A percentile compares a stretch with the other conserved stretches of the same genome.
phyloP scores from a whole-genome alignment of 768 basidiomycete species.

The Clathrus columnatus region DNA sequence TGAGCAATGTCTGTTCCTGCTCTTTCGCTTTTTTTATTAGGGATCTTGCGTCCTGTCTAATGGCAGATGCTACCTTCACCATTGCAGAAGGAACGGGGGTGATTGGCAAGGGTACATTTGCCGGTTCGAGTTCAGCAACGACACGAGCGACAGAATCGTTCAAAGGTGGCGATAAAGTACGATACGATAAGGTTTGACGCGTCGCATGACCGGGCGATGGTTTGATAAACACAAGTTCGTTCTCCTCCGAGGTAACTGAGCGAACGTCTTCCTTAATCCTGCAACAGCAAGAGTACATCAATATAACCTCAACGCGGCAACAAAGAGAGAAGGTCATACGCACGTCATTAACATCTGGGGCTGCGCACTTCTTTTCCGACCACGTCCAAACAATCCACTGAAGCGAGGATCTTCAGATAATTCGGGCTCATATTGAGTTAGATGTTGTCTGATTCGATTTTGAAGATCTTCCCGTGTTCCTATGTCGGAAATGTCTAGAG shows the following conservation, averaged over 20 bases:
- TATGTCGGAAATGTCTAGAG: constrained; percentile 40
- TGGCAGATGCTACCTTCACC: constrained; percentile 17
- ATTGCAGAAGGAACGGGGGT: constrained; percentile 23
- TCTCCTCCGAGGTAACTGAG: neutral
- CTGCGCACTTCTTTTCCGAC: constrained; percentile 8
- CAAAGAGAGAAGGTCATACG: neutral
- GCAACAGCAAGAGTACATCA: neutral
- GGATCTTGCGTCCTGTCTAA: constrained; percentile 11
- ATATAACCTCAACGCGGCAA: neutral
- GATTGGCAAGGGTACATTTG: constrained; percentile 10
- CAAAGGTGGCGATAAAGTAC: neutral
- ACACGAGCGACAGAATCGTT: constrained; percentile 1
- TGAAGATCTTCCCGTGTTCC: constrained; percentile 54
- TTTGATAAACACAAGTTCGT: neutral
- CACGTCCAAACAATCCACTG: constrained; percentile 38
- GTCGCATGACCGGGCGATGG: constrained; percentile 1
- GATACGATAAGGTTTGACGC: constrained; percentile 1
- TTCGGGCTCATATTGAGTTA: constrained; percentile 43
- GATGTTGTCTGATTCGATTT: constrained; percentile 51
- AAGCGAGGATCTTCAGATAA: constrained; percentile 53
- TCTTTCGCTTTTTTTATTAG: constrained; percentile 11
- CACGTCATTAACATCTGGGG: constrained; percentile 4
- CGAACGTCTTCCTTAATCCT: constrained; percentile 4
- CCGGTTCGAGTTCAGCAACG: constrained; percentile 1
- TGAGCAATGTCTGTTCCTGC: neutral